Percentiles rank a stretch among this genome's conserved stretches.
Evolutionary conservation across 2,329 filamentous ascomycete genomes (phyloP).

Genomic region (Pseudogymnoascus sp.): DNA sequence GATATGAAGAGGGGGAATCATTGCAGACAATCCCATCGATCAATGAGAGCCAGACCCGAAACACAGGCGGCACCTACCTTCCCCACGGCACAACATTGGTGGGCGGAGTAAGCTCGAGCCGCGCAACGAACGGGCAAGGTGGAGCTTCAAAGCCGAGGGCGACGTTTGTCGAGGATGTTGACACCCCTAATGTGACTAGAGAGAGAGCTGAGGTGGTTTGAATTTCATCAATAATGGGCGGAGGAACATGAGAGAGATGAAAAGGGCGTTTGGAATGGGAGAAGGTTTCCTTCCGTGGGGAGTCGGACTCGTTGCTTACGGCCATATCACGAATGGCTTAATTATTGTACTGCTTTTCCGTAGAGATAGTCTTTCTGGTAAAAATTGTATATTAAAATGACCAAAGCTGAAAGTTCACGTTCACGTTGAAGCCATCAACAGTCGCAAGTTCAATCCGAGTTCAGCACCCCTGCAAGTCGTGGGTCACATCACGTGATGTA

Average conservation of each 20-base stretch:
- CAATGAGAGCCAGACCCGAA: neutral
- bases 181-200: neutral
- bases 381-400: conserved; percentile 1
- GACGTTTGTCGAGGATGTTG: neutral
- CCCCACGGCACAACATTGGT: neutral
- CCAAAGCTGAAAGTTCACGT: neutral
- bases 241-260: neutral
- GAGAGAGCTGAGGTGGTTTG: conserved; percentile 1
- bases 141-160: neutral
- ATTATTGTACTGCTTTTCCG: neutral
- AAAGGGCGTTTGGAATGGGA: conserved; percentile 3
- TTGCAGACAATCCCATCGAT: neutral
- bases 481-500: neutral
- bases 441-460: neutral
- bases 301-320: conserved; percentile 1
- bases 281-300: neutral
- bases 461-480: neutral
- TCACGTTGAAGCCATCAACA: neutral
- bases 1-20: neutral
- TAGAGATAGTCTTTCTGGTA: conserved; percentile 1
- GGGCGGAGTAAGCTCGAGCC: neutral
- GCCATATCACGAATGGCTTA: neutral
- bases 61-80: neutral
- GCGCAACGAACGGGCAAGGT: neutral
- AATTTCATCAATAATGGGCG: conserved; percentile 1